phyloP scores from a whole-genome alignment of 164 flowering plant species.

The Umbellularia californica region DNA sequence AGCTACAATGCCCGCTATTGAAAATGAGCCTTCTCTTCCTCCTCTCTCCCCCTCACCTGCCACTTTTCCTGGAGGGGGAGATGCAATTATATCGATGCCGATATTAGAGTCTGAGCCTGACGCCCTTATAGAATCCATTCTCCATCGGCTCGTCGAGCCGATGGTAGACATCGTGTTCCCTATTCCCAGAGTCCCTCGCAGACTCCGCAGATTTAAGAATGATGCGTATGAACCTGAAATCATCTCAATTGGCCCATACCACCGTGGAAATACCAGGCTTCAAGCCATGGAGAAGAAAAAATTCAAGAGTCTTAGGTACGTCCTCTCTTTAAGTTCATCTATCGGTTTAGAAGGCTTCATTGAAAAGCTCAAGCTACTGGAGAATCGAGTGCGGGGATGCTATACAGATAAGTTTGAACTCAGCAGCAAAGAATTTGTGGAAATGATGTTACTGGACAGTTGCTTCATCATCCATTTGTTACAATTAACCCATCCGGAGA shows the following conservation, averaged over 20 bases:
- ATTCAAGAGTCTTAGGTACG: neutral
- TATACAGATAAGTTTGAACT: slow-evolving; percentile 38
- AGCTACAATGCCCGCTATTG: no score
- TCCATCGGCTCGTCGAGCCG: no score
- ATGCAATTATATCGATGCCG: no score
- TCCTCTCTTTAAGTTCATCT: neutral
- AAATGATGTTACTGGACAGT: slow-evolving; percentile 12
- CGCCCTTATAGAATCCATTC: no score
- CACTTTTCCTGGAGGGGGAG: no score
- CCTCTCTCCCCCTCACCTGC: no score
- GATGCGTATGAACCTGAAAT: slow-evolving; percentile 1
- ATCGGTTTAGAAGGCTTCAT: neutral
- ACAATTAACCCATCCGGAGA: neutral
- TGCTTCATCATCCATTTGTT: slow-evolving; percentile 7
- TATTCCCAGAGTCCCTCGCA: slow-evolving; percentile 11
- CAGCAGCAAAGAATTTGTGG: slow-evolving; percentile 26
- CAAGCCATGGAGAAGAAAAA: slow-evolving; percentile 8
- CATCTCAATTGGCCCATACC: slow-evolving; percentile 11
- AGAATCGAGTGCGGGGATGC: slow-evolving; percentile 30
- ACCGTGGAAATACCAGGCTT: neutral
- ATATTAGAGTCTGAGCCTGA: no score
- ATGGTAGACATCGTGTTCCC: neutral
- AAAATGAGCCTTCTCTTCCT: no score
- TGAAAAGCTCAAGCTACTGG: neutral
- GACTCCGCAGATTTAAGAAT: neutral